Conservation (phyloP, 441 rosid genomes). For the Melastoma candidum region DNA sequence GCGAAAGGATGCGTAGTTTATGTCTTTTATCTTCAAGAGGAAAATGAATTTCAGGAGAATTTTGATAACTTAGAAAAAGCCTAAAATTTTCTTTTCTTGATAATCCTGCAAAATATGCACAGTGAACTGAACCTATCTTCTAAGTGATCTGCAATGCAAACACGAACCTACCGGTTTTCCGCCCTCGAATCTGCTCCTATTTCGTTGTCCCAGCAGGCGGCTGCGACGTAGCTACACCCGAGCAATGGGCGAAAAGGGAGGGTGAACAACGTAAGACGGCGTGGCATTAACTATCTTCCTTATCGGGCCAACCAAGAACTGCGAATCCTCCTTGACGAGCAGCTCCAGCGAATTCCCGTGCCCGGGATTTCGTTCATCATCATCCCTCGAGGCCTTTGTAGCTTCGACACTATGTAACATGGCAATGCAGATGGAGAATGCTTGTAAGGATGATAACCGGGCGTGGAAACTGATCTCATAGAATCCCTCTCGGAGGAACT, state of each 20-base stretch:
- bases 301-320: conserved; percentile 50
- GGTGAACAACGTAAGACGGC: conserved; percentile 53
- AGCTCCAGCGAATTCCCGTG: conserved; percentile 50
- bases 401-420: conserved; percentile 47
- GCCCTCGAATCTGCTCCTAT: no score
- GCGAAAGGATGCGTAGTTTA: no score
- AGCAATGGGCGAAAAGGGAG: conserved; percentile 86
- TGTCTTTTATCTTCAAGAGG: no score
- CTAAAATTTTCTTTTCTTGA: no score
- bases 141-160: no score
- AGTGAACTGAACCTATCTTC: no score
- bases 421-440: conserved; percentile 82
- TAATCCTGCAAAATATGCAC: no score
- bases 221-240: conserved; percentile 33
- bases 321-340: conserved; percentile 66
- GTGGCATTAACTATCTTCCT: conserved; percentile 36
- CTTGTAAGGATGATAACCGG: conserved; percentile 72
- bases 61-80: no score
- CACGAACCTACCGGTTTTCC: no score
- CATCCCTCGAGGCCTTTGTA: conserved; percentile 21
- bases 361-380: conserved; percentile 21
- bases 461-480: conserved; percentile 87
- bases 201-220: no score
- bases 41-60: no score
- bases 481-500: conserved; percentile 47